Base-by-base conservation (phyloP, 2,329 filamentous ascomycete genomes). In the Claviceps paspali region DNA sequence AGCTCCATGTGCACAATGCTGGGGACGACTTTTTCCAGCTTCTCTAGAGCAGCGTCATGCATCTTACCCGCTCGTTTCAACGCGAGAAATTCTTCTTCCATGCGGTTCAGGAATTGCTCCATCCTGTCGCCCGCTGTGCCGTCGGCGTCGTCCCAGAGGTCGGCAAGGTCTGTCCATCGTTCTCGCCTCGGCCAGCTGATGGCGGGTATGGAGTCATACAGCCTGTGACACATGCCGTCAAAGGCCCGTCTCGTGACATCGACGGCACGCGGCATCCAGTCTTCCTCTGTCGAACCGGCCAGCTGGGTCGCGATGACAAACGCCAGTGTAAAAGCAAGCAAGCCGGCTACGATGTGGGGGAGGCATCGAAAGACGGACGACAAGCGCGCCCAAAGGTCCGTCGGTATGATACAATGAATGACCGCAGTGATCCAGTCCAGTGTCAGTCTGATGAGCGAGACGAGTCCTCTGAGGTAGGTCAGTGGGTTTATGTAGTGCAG, bases 1-100 rank as follows among this genome's bases (percentile, higher is more conserved):
- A 64, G 61, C 11, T 67, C 62, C 44, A 80, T 65, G 41, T 70
- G 67, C 4, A 83, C 59, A 8, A 68, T 47, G 10, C 67, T 61
- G 0, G 79, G 79, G 3, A 83, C 53, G 4, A 68, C 55, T 0
- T 56, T 47, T 33, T 67, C 50, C 3, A 80, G 49, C 24, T 62
- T 61, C 11, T 61, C 46, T 5, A 67, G 46, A 0, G 62, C 55
- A 2, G 48, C 50, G 0, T 58, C 48, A 15, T 67, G 60, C 2
- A 62, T 46, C 8, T 53, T 51, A 3, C 44, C 45, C 3, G 54
- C 45, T 5, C 52, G 46, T 15, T 49, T 49, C 32, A 63, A 36
- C 5, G 46, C 38, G 6, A 50, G 44, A 4, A 62, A 43, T 21
- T 53, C 53, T 7, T 50, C 49, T 18, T 53, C 46, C 32, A 56